Evolutionary conservation across 352 stramenopile species (phyloP).

Genomic region (Phytophthora citrophthora): DNA sequence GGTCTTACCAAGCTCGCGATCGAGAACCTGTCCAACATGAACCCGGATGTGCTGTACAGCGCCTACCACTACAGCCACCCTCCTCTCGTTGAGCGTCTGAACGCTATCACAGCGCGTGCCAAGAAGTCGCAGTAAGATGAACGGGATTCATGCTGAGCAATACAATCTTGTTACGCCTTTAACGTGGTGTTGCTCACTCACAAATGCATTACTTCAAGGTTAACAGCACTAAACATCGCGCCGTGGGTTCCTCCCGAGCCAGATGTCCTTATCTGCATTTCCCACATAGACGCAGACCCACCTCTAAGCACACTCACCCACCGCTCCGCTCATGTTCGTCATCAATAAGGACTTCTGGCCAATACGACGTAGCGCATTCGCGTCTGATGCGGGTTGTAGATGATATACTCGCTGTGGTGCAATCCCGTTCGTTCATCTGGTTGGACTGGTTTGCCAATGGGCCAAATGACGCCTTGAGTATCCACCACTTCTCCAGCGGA

Average conservation of each 20-base stretch:
- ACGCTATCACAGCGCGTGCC: constrained; percentile 82
- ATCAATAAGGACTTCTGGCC: constrained; percentile 49
- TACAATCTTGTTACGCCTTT: no score
- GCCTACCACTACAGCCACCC: constrained; percentile 98
- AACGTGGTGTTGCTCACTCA: constrained; percentile 10
- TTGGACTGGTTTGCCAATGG: constrained; percentile 63
- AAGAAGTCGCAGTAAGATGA: constrained; percentile 64
- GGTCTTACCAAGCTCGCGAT: constrained; percentile 97
- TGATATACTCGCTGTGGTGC: constrained; percentile 86
- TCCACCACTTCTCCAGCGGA: constrained; percentile 58
- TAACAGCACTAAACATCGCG: constrained; percentile 22
- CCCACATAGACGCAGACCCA: constrained; percentile 9
- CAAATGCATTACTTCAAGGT: constrained; percentile 31
- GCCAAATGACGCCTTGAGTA: constrained; percentile 65
- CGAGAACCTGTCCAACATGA: constrained; percentile 98
- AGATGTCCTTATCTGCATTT: constrained; percentile 17
- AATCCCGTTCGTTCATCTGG: constrained; percentile 61
- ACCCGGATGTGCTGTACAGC: constrained; percentile 94
- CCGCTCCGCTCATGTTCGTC: constrained; percentile 15
- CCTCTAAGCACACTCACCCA: constrained; percentile 32
- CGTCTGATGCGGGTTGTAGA: constrained; percentile 83
- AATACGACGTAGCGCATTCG: constrained; percentile 86
- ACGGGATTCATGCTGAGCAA: neutral
- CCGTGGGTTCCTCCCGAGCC: constrained; percentile 14
- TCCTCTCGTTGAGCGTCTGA: constrained; percentile 95